Evolutionary conservation across 768 basidiomycete species (phyloP).

Genomic region (Pisolithus microcarpus): DNA sequence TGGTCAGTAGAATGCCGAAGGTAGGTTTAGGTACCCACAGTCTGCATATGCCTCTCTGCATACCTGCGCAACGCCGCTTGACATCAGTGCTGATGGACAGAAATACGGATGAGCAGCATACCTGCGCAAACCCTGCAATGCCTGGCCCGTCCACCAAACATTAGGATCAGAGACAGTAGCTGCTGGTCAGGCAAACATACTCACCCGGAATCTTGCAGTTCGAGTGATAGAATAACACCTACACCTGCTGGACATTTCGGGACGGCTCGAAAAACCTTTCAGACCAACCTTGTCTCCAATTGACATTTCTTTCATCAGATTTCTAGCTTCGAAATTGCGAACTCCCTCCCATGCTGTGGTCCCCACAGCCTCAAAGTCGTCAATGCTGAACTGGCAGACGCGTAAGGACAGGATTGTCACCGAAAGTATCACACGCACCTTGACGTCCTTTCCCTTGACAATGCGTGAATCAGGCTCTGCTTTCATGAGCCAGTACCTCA

Average conservation of each 20-base stretch:
- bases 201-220: constrained; percentile 78
- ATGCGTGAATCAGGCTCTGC: constrained; percentile 81
- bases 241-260: background rate
- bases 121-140: constrained; percentile 77
- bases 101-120: constrained; percentile 21
- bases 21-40: constrained; percentile 41
- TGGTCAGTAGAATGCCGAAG: constrained; percentile 4
- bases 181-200: constrained; percentile 7
- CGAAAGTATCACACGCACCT: constrained; percentile 34
- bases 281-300: constrained; percentile 59
- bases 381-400: constrained; percentile 69
- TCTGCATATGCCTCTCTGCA: constrained; percentile 86
- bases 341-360: constrained; percentile 87
- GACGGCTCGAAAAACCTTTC: background rate
- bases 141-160: constrained; percentile 32
- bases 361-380: constrained; percentile 68
- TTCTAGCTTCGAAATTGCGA: constrained; percentile 74
- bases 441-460: constrained; percentile 84
- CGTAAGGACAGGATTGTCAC: background rate
- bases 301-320: constrained; percentile 78
- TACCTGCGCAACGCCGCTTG: constrained; percentile 37
- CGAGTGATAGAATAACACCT: constrained; percentile 85
- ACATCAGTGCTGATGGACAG: constrained; percentile 1
- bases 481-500: constrained; percentile 65
- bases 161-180: constrained; percentile 5